Conservation (phyloP, 2,329 filamentous ascomycete genomes). For the Stromatinia cepivora region DNA sequence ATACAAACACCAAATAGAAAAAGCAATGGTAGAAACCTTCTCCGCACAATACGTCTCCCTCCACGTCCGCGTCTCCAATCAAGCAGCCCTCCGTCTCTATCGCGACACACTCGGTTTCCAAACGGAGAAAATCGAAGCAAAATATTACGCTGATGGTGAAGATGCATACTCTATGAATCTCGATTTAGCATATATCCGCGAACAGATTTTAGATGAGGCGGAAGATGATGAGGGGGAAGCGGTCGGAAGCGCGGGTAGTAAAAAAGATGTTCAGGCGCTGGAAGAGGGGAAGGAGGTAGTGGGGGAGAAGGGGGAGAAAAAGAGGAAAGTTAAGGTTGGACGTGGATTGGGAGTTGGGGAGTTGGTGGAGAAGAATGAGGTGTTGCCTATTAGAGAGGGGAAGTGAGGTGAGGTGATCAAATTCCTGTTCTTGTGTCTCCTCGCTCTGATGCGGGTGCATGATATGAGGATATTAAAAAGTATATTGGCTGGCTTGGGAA, state of each 20-base stretch:
- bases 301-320: conserved; percentile 62
- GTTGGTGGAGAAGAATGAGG: conserved; percentile 70
- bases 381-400: not conserved
- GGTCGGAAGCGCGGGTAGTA: conserved; percentile 63
- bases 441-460: not conserved
- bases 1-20: conserved; percentile 54
- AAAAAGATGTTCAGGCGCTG: conserved; percentile 50
- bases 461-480: not conserved
- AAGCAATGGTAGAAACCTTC: conserved; percentile 96
- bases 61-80: conserved; percentile 93
- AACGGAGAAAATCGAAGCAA: conserved; percentile 80
- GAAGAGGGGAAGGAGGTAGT: conserved; percentile 67
- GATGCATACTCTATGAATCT: conserved; percentile 94
- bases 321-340: conserved; percentile 84
- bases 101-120: conserved; percentile 87
- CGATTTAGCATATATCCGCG: conserved; percentile 63
- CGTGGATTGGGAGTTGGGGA: conserved; percentile 75
- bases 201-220: conserved; percentile 51
- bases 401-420: not conserved
- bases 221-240: conserved; percentile 62
- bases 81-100: conserved; percentile 88
- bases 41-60: conserved; percentile 89
- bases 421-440: not conserved
- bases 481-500: not conserved
- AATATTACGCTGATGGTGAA: conserved; percentile 97